Evolutionary conservation across 495 filamentous ascomycete species (phyloP).

Genomic region (Recurvomyces mirabilis): DNA sequence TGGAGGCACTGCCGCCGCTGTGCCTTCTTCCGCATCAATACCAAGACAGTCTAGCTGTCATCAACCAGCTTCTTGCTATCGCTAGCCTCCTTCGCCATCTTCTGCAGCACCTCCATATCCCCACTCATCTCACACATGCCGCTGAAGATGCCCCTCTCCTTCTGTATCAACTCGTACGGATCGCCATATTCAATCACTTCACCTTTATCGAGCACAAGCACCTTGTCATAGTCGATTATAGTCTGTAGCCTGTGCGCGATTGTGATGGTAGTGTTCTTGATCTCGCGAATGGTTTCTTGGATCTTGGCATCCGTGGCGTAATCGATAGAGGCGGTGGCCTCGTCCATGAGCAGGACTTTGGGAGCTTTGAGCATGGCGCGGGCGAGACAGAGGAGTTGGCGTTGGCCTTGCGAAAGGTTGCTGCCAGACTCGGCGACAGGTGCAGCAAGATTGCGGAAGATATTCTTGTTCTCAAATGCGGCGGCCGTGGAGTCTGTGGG

Average conservation of each 20-base stretch:
- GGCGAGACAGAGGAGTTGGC: conserved; percentile 89
- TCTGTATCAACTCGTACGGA: conserved; percentile 65
- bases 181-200: conserved; percentile 78
- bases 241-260: conserved; percentile 97
- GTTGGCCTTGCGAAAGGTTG: conserved; percentile 94
- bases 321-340: conserved; percentile 96
- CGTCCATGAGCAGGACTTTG: conserved; percentile 94
- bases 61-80: conserved; percentile 44
- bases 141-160: conserved; percentile 60
- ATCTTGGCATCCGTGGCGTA: conserved; percentile 94
- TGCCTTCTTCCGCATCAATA: too few relatives aligned
- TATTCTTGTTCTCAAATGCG: conserved; percentile 66
- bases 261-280: conserved; percentile 79
- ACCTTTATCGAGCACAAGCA: conserved; percentile 90
- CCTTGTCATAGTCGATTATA: conserved; percentile 96
- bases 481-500: neutral
- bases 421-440: conserved; percentile 83
- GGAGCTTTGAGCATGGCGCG: conserved; percentile 86
- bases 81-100: conserved; percentile 66
- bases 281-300: conserved; percentile 83
- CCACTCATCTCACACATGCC: conserved; percentile 95
- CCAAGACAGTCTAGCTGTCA: conserved; percentile 27
- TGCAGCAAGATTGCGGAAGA: conserved; percentile 80
- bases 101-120: conserved; percentile 60
- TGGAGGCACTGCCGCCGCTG: too few relatives aligned